phyloP scores from a whole-genome alignment of 2,329 filamentous ascomycete genomes.

The Calonectria pseudoturangicola region DNA sequence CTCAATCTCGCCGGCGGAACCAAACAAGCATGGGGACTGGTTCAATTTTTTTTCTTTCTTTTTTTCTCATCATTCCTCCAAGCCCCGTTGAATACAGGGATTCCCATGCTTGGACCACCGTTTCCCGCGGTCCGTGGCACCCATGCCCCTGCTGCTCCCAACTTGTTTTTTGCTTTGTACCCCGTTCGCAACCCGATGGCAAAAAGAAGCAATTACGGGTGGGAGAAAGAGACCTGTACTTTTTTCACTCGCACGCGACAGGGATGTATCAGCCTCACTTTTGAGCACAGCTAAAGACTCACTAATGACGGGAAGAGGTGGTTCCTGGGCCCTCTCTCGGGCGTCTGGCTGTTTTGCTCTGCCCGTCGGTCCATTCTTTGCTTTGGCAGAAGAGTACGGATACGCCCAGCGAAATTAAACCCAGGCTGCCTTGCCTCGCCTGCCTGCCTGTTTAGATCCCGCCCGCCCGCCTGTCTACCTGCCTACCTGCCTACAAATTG shows the following conservation, averaged over 20 bases:
- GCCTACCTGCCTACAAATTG: not conserved
- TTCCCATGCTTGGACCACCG: constrained; percentile 27
- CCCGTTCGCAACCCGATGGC: constrained; percentile 23
- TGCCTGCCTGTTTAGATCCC: not conserved
- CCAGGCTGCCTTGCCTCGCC: not conserved
- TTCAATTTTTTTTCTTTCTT: not conserved
- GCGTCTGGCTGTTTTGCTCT: not conserved
- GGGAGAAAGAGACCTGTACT: constrained; percentile 15
- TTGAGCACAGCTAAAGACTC: not conserved
- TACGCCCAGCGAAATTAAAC: constrained; percentile 7
- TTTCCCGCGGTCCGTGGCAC: constrained; percentile 33
- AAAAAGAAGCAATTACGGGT: constrained; percentile 21
- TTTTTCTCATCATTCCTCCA: not conserved
- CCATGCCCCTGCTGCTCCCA: constrained; percentile 7
- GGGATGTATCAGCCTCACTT: constrained; percentile 34
- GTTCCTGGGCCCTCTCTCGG: constrained; percentile 19
- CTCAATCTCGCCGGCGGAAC: not conserved
- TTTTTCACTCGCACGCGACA: constrained; percentile 4
- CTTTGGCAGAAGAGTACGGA: not conserved
- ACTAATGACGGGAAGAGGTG: constrained; percentile 2
- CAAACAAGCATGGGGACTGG: constrained; percentile 1
- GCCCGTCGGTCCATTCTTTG: not conserved
- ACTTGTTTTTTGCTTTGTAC: constrained; percentile 26
- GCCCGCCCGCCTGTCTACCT: not conserved
- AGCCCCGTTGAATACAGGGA: constrained; percentile 21